Percentiles rank a stretch among this genome's conserved stretches.
Conservation (phyloP, 2,329 filamentous ascomycete genomes). For the Grosmannia serpens region DNA sequence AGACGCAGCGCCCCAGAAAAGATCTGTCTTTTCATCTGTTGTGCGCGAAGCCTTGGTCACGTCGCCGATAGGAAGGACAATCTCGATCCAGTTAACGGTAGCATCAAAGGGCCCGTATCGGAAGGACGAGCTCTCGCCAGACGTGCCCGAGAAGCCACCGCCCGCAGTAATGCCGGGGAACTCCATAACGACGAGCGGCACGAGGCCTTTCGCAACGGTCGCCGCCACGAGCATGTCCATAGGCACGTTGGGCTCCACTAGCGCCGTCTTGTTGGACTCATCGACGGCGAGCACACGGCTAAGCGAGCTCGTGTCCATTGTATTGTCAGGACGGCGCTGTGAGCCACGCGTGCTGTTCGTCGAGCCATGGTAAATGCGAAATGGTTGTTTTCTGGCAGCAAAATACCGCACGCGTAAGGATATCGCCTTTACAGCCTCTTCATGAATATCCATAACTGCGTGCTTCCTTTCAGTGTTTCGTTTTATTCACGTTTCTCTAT, state of each 20-base stretch:
- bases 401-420: constrained; percentile 32
- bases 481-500: not conserved
- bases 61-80: constrained; percentile 48
- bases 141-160: constrained; percentile 54
- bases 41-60: constrained; percentile 33
- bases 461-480: not conserved
- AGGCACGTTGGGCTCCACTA: constrained; percentile 58
- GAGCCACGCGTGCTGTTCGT: constrained; percentile 63
- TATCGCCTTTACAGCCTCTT: constrained; percentile 30
- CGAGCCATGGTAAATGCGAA: constrained; percentile 66
- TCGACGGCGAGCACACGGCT: constrained; percentile 52
- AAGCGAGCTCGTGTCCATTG: constrained; percentile 56
- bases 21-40: constrained; percentile 30
- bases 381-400: constrained; percentile 36
- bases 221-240: constrained; percentile 54
- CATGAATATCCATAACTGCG: constrained; percentile 30
- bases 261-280: constrained; percentile 34
- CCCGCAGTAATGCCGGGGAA: constrained; percentile 60
- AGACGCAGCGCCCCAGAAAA: constrained; percentile 48
- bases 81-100: constrained; percentile 50
- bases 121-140: constrained; percentile 57
- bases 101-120: constrained; percentile 55
- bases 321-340: constrained; percentile 35
- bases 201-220: constrained; percentile 40
- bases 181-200: constrained; percentile 59